These are phyloP conservation scores for Rhexocercosporidium sp. DNA, from an alignment of 2,329 filamentous ascomycete genomes.

Conservation along the genomic window DNA sequence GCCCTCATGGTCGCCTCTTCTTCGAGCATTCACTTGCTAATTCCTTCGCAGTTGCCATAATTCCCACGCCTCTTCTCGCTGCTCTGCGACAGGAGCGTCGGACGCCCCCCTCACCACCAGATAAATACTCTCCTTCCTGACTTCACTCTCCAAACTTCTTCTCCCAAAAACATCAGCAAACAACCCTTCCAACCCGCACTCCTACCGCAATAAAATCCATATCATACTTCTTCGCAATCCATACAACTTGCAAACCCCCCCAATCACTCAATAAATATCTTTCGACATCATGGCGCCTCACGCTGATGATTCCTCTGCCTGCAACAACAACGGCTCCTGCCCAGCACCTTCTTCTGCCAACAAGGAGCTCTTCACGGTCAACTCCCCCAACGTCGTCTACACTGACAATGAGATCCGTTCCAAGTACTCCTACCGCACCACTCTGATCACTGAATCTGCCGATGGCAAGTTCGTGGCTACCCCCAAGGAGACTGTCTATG, in stretches of 20 bases:
- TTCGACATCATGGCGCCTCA: conserved; percentile 84
- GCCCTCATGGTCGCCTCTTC: too few species aligned
- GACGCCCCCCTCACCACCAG: conserved; percentile 63
- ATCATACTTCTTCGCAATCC: conserved; percentile 13
- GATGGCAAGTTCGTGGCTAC: conserved; percentile 81
- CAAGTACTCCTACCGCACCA: conserved; percentile 97
- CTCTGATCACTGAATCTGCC: conserved; percentile 70
- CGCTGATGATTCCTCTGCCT: conserved; percentile 70
- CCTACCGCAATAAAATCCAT: conserved; percentile 23
- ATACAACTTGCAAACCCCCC: conserved; percentile 12
- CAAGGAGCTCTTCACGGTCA: conserved; percentile 79
- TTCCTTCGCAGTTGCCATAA: conserved; percentile 85
- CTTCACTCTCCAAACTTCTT: conserved; percentile 24
- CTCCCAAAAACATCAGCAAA: conserved; percentile 7
- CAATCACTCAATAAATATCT: conserved; percentile 7
- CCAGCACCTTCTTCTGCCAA: conserved; percentile 55
- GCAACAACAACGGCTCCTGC: conserved; percentile 66
- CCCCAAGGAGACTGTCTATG: conserved; percentile 87
- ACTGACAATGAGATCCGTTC: conserved; percentile 86
- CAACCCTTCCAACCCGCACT: not conserved
- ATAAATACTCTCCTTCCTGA: conserved; percentile 50
- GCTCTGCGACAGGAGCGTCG: conserved; percentile 84
- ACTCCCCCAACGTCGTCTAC: conserved; percentile 92
- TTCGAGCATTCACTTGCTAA: conserved; percentile 64
- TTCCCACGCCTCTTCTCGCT: conserved; percentile 69